A percentile compares a stretch with the other conserved stretches of the same genome.
phyloP scores from a whole-genome alignment of 306 rosid genomes.

The Cyamopsis tetragonoloba region DNA sequence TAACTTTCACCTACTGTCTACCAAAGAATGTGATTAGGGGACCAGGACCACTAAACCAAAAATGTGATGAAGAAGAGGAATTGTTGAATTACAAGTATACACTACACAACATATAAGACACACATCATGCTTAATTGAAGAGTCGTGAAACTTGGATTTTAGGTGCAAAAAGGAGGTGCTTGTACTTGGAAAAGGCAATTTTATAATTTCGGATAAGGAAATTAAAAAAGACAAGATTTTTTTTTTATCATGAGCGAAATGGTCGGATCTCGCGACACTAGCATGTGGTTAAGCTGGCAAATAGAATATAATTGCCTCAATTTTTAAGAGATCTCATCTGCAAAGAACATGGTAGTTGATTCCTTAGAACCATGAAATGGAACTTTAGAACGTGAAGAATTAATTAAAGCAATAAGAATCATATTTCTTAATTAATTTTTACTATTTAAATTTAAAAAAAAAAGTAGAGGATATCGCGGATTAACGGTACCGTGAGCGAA shows the following conservation, averaged over 20 bases:
- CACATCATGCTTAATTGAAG: conserved; percentile 1
- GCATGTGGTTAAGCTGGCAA: conserved; percentile 72
- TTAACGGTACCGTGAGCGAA: not conserved
- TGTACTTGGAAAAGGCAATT: conserved; percentile 31
- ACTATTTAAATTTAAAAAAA: no score
- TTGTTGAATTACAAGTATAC: not conserved
- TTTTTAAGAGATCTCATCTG: conserved; percentile 33
- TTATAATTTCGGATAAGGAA: conserved; percentile 37
- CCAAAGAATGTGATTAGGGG: conserved; percentile 14
- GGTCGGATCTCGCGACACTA: conserved; percentile 65
- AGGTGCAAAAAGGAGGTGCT: conserved; percentile 28
- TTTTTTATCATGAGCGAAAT: conserved; percentile 47
- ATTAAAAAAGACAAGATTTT: conserved; percentile 37
- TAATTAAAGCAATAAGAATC: conserved; percentile 25
- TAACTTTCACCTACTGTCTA: not conserved
- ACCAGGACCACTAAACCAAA: conserved; percentile 18
- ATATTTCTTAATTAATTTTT: conserved; percentile 7
- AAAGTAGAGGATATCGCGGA: not conserved
- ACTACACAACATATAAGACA: no score
- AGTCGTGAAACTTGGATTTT: conserved; percentile 27
- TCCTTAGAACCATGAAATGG: conserved; percentile 35
- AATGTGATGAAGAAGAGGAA: conserved; percentile 2
- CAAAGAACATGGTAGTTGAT: conserved; percentile 50
- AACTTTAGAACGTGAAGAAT: conserved; percentile 32
- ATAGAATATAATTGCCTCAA: conserved; percentile 29